Base-by-base conservation (phyloP, 371 early-diverging fungal species). In the Apophysomyces variabilis region DNA sequence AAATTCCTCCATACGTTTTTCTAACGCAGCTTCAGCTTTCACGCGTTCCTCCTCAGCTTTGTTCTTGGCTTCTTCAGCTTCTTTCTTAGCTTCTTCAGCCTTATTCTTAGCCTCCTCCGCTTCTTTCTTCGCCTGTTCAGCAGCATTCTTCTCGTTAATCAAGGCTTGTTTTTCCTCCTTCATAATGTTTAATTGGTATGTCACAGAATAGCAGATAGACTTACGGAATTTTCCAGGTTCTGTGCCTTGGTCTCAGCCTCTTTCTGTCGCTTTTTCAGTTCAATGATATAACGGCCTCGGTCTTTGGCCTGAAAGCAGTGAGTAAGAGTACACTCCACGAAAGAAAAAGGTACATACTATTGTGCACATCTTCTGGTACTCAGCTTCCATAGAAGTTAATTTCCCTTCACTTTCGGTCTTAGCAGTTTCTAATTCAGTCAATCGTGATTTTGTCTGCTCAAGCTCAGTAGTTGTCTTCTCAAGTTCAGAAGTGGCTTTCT, bases 261-360 rank as follows among this genome's bases (percentile, higher is more conserved):
- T 65, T 69, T 39, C 5, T 21, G 35, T 32, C 57, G 61, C 44
- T 45, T 57, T 36, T 50, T 71, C 13, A 64, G 43, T 35, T 71
- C 71, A 41, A 67, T 38, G 1, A 67, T 67, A 6, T 67, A 14
- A 38, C 71, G 71, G 11, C 64, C 65, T 67, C 67, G 64, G 16
- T 71, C 67, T 35, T 60, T 65, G 3, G 58, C 57, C 16, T 65
- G 21, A 1, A 21, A 18, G 21, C 21, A 9, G 9, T 50, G 9
- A 50, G 21, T 11, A 26, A 4, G 5, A 26, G 11, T 8, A 21
- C 21, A 21, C 21, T 18, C 54, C 21, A 50, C 16, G 9, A 50
- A 50, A 26, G 32, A 26, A 26, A 3, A 26, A 26, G 32, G 0
- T 11, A 50, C 54, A 9, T 50, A 50, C 54, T 21, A 16, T 50